These are phyloP conservation scores for Xylariaceae sp. DNA, from an alignment of 2,329 filamentous ascomycete genomes.

Conservation along the genomic window DNA sequence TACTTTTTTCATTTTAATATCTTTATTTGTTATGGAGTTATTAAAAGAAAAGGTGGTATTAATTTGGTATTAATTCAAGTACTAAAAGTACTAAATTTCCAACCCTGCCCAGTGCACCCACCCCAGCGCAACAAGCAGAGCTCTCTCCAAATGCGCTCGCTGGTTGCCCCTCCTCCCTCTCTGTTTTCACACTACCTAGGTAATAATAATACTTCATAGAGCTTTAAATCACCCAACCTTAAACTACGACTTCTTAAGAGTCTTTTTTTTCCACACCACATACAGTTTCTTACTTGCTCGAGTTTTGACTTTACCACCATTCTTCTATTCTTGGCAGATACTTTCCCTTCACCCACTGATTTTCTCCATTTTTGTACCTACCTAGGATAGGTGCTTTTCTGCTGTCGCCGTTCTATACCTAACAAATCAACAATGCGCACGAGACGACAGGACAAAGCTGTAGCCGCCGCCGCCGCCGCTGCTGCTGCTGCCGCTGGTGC, in stretches of 20 bases:
- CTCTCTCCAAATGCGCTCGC: background rate
- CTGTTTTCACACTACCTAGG: background rate
- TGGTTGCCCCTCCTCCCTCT: conserved; percentile 24
- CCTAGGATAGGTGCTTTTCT: background rate
- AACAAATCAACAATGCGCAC: conserved; percentile 27
- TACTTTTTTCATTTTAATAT: no score
- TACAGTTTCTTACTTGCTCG: background rate
- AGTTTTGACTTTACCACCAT: background rate
- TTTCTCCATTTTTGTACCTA: background rate
- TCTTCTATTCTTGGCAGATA: background rate
- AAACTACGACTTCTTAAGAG: background rate
- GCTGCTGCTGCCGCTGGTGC: conserved; percentile 1
- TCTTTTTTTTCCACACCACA: background rate
- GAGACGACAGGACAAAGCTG: conserved; percentile 28
- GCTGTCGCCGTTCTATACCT: background rate
- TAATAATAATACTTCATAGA: no score
- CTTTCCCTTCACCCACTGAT: background rate
- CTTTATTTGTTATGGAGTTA: no score
- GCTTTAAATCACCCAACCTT: no score
- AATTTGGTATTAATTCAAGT: no score
- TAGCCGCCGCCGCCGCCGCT: conserved; percentile 9
- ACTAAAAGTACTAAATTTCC: no score
- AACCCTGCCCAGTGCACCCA: no score
- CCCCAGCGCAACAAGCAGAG: background rate
- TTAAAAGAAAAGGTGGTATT: no score